Base-by-base conservation (phyloP, 2,329 filamentous ascomycete species). In the Nigrograna mackinnonii region DNA sequence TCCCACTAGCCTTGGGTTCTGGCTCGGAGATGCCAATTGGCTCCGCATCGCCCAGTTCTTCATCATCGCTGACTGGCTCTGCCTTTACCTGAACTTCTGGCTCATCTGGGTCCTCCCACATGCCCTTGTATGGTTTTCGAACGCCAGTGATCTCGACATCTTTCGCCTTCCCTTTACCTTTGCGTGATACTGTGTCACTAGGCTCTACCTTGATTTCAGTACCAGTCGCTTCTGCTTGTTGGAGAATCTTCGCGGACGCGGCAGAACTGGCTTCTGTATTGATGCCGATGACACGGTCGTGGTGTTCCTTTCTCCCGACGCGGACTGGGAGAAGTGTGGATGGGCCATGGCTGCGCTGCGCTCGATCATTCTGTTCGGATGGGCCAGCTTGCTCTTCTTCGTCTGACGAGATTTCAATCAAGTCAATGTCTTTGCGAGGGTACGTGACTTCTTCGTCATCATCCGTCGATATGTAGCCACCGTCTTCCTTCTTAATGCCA, bases 391-490 rank as follows among this genome's bases (percentile, higher is more conserved):
- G n/a, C 14, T 70, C 65, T 34, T 76, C 73, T 21, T 79, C 78
- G 42, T 82, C 76, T 36, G 76, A 79, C 11, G 79, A 73, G 11
- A 83, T 76, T 47, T 83, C 77, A 32, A 81, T 80, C n/a, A 73
- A 63, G 49, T 85, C 81, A 41, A 85, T 79, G 47, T 80, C 76
- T 39, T 76, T 67, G 39, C 76, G 70, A 30, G 72, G 68, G n/a
- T 65, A 53, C 13, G 57, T 49, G 11, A 52, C 49, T 18, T 68
- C 63, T 31, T 73, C 69, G 21, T 77, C 79, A 41, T 74, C 69
- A 24, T 76, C 74, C 22, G 74, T 75, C 9, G 73, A 74, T 5
- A 73, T 67, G 40, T 73, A 67, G 14, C 67, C 72, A 7, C 69
- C 69, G 41, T 72, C 54, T 46, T 67, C 54, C 26, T 53, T 52